A percentile compares a stretch with the other conserved stretches of the same genome.
These are phyloP conservation scores for Pinus albicaulis DNA, from an alignment of 75 land plant species.

Conservation along the genomic window DNA sequence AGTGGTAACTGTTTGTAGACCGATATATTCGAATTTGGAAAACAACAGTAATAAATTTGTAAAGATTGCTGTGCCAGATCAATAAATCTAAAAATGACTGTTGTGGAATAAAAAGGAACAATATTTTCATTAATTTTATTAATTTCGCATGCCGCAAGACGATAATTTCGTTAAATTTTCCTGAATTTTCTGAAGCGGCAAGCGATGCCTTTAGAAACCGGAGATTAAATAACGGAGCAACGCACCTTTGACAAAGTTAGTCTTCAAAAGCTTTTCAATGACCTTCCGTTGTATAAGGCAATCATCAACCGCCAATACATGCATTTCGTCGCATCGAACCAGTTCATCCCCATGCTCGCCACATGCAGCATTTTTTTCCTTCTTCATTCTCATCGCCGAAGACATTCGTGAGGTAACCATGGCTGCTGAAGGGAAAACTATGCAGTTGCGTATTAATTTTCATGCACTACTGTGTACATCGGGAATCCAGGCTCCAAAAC, in stretches of 20 bases:
- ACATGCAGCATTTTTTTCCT: neutral
- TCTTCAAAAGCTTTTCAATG: conserved; percentile 53
- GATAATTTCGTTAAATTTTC: too few species aligned
- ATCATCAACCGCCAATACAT: conserved; percentile 78
- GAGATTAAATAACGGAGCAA: neutral
- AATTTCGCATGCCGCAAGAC: too few species aligned
- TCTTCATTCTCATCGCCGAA: neutral
- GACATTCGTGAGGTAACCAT: neutral
- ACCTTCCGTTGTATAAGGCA: conserved; percentile 61
- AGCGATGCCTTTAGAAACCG: too few species aligned
- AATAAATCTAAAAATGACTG: too few species aligned
- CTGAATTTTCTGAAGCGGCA: too few species aligned
- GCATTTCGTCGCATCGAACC: conserved; percentile 9
- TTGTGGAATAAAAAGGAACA: too few species aligned
- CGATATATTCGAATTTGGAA: too few species aligned
- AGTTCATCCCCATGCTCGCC: neutral
- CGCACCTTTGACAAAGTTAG: conserved; percentile 53
- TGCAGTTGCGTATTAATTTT: neutral
- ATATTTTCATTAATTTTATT: too few species aligned
- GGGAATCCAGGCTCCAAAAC: too few species aligned
- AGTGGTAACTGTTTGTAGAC: conserved; percentile 20
- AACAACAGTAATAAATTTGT: too few species aligned
- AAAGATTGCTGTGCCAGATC: too few species aligned
- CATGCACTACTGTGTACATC: neutral
- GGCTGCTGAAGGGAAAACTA: neutral